Conservation (phyloP, 768 basidiomycete genomes). For the Podaxis mareebaensis region DNA sequence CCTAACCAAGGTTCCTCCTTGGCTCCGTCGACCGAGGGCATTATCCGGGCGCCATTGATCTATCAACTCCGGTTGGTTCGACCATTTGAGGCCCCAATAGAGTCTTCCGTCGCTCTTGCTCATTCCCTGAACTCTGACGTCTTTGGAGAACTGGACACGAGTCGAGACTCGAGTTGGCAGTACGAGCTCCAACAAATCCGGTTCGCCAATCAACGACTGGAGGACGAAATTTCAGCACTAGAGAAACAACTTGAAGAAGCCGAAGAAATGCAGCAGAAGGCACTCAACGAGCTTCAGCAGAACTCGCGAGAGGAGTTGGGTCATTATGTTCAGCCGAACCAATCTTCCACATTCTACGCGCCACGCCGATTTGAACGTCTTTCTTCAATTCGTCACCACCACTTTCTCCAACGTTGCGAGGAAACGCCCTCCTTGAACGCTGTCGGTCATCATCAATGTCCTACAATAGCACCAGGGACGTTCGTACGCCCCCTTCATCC, state of each 20-base stretch:
- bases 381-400: neutral
- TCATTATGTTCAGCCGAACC: neutral
- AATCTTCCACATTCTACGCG: neutral
- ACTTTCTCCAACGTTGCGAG: neutral
- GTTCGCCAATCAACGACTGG: conserved; percentile 64
- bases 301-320: neutral
- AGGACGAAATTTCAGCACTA: conserved; percentile 49
- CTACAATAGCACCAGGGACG: neutral
- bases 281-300: neutral
- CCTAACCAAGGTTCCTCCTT: conserved; percentile 24
- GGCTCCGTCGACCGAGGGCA: conserved; percentile 19
- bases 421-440: neutral
- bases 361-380: neutral
- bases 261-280: neutral
- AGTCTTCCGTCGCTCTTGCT: neutral
- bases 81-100: conserved; percentile 21
- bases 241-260: conserved; percentile 23
- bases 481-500: neutral
- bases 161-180: conserved; percentile 84
- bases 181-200: conserved; percentile 87
- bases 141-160: conserved; percentile 56
- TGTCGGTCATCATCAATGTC: neutral
- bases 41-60: conserved; percentile 37
- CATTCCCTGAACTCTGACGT: neutral
- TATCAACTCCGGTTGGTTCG: conserved; percentile 37